A percentile compares a stretch with the other conserved stretches of the same genome.
These are phyloP conservation scores for Boeremia lycopersici DNA, from an alignment of 2,329 filamentous ascomycete species.

Conservation along the genomic window DNA sequence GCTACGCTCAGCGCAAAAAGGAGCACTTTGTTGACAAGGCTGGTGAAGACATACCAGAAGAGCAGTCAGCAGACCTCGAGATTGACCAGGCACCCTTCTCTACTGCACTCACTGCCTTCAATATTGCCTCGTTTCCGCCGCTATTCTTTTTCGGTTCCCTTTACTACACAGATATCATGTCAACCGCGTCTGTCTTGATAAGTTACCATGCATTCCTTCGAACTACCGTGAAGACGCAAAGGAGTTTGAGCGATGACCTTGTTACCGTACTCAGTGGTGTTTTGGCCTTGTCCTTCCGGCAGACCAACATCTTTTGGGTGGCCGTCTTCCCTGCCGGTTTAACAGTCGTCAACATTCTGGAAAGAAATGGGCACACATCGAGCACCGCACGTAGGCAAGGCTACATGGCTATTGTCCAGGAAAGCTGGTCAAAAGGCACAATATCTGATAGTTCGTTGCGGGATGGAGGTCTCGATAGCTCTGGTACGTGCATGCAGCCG, in stretches of 20 bases:
- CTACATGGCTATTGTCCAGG: conserved; percentile 9
- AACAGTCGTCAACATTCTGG: conserved; percentile 38
- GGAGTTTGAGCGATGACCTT: conserved; percentile 18
- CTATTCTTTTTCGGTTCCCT: conserved; percentile 95
- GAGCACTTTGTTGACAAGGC: background rate
- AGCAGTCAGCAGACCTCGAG: background rate
- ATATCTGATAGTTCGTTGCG: conserved; percentile 32
- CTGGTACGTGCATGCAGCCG: background rate
- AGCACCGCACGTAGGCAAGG: background rate
- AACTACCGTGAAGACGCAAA: conserved; percentile 23
- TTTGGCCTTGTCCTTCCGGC: conserved; percentile 75
- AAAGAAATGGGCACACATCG: conserved; percentile 13
- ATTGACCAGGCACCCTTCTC: conserved; percentile 38
- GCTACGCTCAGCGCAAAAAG: background rate
- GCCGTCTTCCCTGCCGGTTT: conserved; percentile 73
- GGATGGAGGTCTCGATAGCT: conserved; percentile 26
- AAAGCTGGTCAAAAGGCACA: conserved; percentile 31
- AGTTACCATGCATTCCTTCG: conserved; percentile 63
- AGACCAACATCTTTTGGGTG: conserved; percentile 98
- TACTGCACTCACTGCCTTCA: conserved; percentile 69
- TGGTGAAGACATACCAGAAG: background rate
- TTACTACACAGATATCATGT: conserved; percentile 93
- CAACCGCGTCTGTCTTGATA: conserved; percentile 74
- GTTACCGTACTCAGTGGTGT: conserved; percentile 62
- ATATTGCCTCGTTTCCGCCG: conserved; percentile 83